phyloP scores from a whole-genome alignment of 768 basidiomycete genomes.

The Russula virescens region DNA sequence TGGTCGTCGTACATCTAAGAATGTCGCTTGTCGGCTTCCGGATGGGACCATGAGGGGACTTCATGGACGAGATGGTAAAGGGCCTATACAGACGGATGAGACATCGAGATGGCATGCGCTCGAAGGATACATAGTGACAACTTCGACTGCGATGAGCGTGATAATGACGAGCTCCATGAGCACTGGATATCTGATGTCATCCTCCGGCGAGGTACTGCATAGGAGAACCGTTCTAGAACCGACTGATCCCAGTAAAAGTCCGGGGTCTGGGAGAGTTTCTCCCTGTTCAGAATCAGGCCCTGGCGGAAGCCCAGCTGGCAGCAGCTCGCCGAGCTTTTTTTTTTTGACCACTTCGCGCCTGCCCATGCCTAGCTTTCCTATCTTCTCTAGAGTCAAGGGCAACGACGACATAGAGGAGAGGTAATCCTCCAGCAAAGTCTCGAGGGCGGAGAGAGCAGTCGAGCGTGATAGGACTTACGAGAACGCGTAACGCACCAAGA shows the following conservation, averaged over 20 bases:
- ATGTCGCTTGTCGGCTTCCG: not conserved
- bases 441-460: slow-evolving; percentile 81
- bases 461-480: slow-evolving; percentile 92
- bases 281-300: slow-evolving; percentile 81
- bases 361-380: slow-evolving; percentile 78
- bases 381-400: slow-evolving; percentile 68
- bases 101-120: not conserved
- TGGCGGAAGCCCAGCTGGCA: slow-evolving; percentile 94
- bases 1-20: not conserved
- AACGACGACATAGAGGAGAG: slow-evolving; percentile 76
- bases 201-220: slow-evolving; percentile 6
- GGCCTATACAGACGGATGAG: slow-evolving; percentile 39
- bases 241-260: slow-evolving; percentile 96
- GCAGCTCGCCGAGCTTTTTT: slow-evolving; percentile 81
- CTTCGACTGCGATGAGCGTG: slow-evolving; percentile 88
- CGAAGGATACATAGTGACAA: slow-evolving; percentile 58
- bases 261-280: slow-evolving; percentile 83
- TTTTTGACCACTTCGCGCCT: slow-evolving; percentile 85
- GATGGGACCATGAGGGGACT: slow-evolving; percentile 66
- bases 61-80: slow-evolving; percentile 51
- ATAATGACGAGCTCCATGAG: slow-evolving; percentile 98
- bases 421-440: slow-evolving; percentile 77
- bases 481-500: slow-evolving; percentile 85
- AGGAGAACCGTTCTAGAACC: slow-evolving; percentile 59
- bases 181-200: slow-evolving; percentile 65